Evolutionary conservation across 306 rosid genomes (phyloP).

Genomic region (Quercus rubra): DNA sequence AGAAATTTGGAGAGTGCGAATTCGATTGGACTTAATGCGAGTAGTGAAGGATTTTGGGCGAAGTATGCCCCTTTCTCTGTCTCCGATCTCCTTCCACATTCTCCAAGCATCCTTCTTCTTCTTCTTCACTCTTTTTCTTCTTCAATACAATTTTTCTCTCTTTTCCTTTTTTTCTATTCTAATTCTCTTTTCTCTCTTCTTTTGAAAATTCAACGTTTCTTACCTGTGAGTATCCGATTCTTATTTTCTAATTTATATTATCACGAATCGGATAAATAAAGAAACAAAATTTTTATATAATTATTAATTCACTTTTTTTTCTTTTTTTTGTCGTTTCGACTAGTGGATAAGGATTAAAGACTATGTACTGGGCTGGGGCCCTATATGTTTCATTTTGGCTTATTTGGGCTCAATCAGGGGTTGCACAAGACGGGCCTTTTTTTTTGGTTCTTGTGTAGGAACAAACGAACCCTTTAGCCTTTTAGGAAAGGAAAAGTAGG

Average conservation of each 20-base stretch:
- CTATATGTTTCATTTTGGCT: not conserved
- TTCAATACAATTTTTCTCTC: not conserved
- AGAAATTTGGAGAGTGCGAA: conserved; percentile 54
- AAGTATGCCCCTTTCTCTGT: conserved; percentile 75
- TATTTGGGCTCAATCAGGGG: no score
- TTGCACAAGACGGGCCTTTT: not conserved
- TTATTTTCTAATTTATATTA: not conserved
- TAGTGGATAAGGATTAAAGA: not conserved
- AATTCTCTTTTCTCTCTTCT: not conserved
- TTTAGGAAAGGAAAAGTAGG: no score
- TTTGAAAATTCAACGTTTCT: not conserved
- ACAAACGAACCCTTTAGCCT: no score
- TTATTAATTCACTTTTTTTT: no score
- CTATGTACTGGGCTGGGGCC: not conserved
- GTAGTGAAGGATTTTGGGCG: conserved; percentile 57
- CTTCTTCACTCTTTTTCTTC: not conserved
- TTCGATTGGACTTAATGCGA: conserved; percentile 63
- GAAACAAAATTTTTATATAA: no score
- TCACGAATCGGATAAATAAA: not conserved
- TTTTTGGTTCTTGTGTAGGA: no score
- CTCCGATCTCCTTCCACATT: conserved; percentile 91
- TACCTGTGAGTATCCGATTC: not conserved
- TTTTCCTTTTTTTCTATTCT: not conserved
- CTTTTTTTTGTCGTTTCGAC: no score
- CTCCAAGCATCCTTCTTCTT: conserved; percentile 72